Percentiles rank a stretch among this genome's conserved stretches.
Conservation (phyloP, 495 filamentous ascomycete species). For the Annulohypoxylon stygium region DNA sequence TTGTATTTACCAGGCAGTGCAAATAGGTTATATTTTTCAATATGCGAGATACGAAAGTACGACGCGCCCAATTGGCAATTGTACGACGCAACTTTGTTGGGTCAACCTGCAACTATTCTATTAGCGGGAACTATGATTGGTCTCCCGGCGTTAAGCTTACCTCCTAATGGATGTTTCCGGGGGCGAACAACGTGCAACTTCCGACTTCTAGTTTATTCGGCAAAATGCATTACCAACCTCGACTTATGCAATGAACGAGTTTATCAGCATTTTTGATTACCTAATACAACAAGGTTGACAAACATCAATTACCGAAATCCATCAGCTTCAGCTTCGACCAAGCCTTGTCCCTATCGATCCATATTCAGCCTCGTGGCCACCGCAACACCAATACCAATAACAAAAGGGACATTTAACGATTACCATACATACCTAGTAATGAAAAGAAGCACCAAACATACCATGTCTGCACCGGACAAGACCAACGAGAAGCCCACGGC, state of each 20-base stretch:
- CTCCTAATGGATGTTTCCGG: conserved; percentile 7
- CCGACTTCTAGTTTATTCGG: neutral
- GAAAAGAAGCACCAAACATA: neutral
- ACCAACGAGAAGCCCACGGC: conserved; percentile 60
- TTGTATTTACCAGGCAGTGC: neutral
- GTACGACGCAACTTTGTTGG: conserved; percentile 11
- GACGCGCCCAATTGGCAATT: neutral
- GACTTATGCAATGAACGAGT: conserved; percentile 23
- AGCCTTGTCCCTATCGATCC: conserved; percentile 16
- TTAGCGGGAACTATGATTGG: conserved; percentile 29
- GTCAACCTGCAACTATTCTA: neutral
- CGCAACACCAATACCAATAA: neutral
- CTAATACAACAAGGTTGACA: conserved; percentile 19
- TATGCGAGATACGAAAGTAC: conserved; percentile 12
- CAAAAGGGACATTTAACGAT: neutral
- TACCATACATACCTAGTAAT: neutral
- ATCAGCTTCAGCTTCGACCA: conserved; percentile 12
- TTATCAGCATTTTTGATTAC: conserved; percentile 15
- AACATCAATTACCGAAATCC: conserved; percentile 12
- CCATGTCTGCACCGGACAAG: conserved; percentile 48
- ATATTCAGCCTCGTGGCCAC: conserved; percentile 27
- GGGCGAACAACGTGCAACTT: conserved; percentile 13
- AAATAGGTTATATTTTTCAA: neutral
- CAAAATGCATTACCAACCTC: neutral
- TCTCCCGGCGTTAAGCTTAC: conserved; percentile 21